Conservation (phyloP, 2,329 filamentous ascomycete species). For the Fusarium sp. region DNA sequence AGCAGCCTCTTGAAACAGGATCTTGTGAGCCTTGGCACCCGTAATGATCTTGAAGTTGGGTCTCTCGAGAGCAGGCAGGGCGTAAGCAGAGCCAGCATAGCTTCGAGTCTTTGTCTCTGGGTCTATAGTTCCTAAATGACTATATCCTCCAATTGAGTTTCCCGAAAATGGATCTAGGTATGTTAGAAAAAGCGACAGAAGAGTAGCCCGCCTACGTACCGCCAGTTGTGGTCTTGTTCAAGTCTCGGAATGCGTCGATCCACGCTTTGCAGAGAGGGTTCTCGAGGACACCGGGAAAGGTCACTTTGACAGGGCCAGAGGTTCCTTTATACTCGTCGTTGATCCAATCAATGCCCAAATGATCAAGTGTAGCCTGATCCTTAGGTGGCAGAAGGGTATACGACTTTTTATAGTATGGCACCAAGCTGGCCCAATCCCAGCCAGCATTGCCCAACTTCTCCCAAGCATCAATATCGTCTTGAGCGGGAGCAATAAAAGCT, state of each 20-base stretch:
- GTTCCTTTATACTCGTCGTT: not conserved
- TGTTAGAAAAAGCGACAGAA: not conserved
- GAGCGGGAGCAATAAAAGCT: not conserved
- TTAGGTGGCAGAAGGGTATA: not conserved
- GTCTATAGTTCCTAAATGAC: not conserved
- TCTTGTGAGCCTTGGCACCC: not conserved
- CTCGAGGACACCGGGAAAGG: not conserved
- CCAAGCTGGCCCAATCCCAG: slow-evolving; percentile 1
- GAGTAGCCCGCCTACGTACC: not conserved
- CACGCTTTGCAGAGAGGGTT: not conserved
- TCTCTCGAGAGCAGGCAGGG: not conserved
- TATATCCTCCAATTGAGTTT: not conserved
- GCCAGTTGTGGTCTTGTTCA: not conserved
- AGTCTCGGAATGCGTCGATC: not conserved
- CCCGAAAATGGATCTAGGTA: not conserved
- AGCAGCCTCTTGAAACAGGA: not conserved
- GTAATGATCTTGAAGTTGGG: not conserved
- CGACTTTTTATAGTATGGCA: not conserved
- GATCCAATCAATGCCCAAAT: not conserved
- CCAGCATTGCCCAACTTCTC: not conserved
- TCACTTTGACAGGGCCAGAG: not conserved
- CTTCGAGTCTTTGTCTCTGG: not conserved
- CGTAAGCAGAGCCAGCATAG: not conserved
- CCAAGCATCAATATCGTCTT: not conserved
- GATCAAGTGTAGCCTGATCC: not conserved